Evolutionary conservation across 2,329 filamentous ascomycete genomes (phyloP).

Genomic region (Geosmithia morbida): DNA sequence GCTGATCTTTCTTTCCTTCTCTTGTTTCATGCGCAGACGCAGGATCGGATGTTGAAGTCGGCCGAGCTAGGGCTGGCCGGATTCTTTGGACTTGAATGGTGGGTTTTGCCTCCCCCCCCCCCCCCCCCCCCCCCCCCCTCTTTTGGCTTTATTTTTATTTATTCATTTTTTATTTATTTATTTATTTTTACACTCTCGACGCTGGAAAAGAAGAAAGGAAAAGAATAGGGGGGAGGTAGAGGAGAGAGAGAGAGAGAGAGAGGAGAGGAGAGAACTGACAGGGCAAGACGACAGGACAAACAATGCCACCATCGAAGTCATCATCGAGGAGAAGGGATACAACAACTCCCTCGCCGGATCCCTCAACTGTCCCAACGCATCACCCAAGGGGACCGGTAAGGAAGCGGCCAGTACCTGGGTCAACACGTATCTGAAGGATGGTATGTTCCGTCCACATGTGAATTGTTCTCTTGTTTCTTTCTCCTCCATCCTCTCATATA

Average conservation of each 20-base stretch:
- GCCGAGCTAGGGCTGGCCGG: slow-evolving; percentile 68
- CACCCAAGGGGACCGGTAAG: slow-evolving; percentile 32
- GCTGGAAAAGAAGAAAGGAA: no score
- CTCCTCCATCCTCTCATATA: no score
- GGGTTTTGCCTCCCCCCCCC: no score
- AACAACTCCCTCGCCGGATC: slow-evolving; percentile 62
- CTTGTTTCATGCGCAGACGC: slow-evolving; percentile 40
- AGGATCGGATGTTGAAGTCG: slow-evolving; percentile 63
- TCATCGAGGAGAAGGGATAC: slow-evolving; percentile 47
- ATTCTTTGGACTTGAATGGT: slow-evolving; percentile 63
- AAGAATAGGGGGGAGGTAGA: no score
- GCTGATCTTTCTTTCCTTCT: no score
- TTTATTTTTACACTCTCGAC: no score
- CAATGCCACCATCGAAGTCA: slow-evolving; percentile 58
- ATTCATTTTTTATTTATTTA: no score
- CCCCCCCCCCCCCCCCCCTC: no score
- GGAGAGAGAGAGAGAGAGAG: no score
- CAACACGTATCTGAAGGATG: slow-evolving; percentile 47
- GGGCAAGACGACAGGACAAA: slow-evolving; percentile 29
- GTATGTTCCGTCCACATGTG: slow-evolving; percentile 19
- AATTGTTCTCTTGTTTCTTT: no score
- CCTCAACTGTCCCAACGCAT: slow-evolving; percentile 49
- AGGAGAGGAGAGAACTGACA: slow-evolving; percentile 1
- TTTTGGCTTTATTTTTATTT: no score
- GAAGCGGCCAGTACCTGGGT: slow-evolving; percentile 46